phyloP scores from a whole-genome alignment of 1,284 basidiomycete species.

The Xerocomus tenax region DNA sequence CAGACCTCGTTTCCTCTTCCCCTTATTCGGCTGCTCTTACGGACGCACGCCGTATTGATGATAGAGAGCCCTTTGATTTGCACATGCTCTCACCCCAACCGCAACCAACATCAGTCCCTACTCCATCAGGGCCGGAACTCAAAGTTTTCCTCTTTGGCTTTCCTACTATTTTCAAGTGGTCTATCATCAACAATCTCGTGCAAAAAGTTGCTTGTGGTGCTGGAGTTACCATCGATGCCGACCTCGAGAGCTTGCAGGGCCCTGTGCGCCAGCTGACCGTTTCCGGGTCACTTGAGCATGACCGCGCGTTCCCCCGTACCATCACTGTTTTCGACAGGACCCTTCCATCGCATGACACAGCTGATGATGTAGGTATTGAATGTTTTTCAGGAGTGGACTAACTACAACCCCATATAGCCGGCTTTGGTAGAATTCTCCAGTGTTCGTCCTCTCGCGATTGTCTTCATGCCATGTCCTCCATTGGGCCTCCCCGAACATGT shows the following conservation, averaged over 20 bases:
- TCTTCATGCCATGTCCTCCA: constrained; percentile 50
- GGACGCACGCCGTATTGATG: constrained; percentile 19
- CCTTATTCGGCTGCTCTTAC: constrained; percentile 15
- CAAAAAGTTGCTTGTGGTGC: constrained; percentile 33
- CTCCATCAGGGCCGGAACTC: constrained; percentile 36
- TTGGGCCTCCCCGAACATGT: constrained; percentile 44
- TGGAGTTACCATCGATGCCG: constrained; percentile 19
- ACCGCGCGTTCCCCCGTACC: constrained; percentile 26
- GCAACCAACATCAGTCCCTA: constrained; percentile 19
- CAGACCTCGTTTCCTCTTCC: constrained; percentile 13
- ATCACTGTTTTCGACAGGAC: constrained; percentile 52
- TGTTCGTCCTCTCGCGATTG: constrained; percentile 53
- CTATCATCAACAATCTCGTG: constrained; percentile 48
- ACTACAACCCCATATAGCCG: constrained; percentile 42
- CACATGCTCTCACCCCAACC: constrained; percentile 22
- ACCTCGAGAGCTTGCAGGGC: constrained; percentile 21
- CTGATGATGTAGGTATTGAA: constrained; percentile 41
- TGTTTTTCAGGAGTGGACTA: constrained; percentile 30
- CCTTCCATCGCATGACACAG: constrained; percentile 23
- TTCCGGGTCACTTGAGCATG: constrained; percentile 20
- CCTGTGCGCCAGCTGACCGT: constrained; percentile 19
- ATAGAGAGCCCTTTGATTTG: constrained; percentile 22
- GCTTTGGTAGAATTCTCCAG: constrained; percentile 31
- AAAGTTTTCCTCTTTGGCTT: constrained; percentile 56
- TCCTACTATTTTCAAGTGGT: constrained; percentile 49